Conservation (phyloP, 2,329 filamentous ascomycete genomes). For the Rosellinia necatrix region DNA sequence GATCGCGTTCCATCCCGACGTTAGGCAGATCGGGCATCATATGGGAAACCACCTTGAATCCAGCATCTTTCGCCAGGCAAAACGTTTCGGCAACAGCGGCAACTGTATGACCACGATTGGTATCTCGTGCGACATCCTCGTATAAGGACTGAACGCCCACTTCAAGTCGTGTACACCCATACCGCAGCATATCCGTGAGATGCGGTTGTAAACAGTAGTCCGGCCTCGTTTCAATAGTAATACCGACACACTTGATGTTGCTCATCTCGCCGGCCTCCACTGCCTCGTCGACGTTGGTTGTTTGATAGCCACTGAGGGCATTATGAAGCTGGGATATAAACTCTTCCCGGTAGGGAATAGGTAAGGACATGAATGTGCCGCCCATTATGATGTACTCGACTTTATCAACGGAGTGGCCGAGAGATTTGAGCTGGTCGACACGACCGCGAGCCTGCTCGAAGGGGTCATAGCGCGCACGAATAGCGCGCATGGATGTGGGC, state of each 20-base stretch:
- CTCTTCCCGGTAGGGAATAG: slow-evolving; percentile 84
- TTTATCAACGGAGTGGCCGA: slow-evolving; percentile 97
- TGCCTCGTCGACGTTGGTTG: slow-evolving; percentile 91
- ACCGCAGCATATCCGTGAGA: slow-evolving; percentile 93
- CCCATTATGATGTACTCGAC: slow-evolving; percentile 99
- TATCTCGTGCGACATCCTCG: slow-evolving; percentile 97
- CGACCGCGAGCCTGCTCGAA: slow-evolving; percentile 96
- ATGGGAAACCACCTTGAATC: slow-evolving; percentile 98
- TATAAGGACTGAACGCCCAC: slow-evolving; percentile 96
- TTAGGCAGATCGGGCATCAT: slow-evolving; percentile 99
- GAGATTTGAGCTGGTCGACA: slow-evolving; percentile 93
- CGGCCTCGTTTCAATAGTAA: slow-evolving; percentile 95
- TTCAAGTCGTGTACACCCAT: slow-evolving; percentile 92
- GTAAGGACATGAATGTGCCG: slow-evolving; percentile 96
- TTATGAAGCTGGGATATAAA: slow-evolving; percentile 98
- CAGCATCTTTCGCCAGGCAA: slow-evolving; percentile 94
- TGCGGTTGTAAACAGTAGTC: slow-evolving; percentile 98
- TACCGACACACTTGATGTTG: slow-evolving; percentile 96
- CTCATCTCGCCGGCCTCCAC: slow-evolving; percentile 95
- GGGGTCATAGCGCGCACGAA: slow-evolving; percentile 93
- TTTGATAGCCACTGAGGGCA: slow-evolving; percentile 93
- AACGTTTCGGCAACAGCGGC: slow-evolving; percentile 96
- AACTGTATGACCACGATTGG: slow-evolving; percentile 95
- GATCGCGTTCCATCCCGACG: slow-evolving; percentile 95
- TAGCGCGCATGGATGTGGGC: slow-evolving; percentile 97